Evolutionary conservation across 495 filamentous ascomycete genomes (phyloP), one percentile per base, ranked within the genome.

Genomic region (Hypomontagnella submonticulosa): DNA sequence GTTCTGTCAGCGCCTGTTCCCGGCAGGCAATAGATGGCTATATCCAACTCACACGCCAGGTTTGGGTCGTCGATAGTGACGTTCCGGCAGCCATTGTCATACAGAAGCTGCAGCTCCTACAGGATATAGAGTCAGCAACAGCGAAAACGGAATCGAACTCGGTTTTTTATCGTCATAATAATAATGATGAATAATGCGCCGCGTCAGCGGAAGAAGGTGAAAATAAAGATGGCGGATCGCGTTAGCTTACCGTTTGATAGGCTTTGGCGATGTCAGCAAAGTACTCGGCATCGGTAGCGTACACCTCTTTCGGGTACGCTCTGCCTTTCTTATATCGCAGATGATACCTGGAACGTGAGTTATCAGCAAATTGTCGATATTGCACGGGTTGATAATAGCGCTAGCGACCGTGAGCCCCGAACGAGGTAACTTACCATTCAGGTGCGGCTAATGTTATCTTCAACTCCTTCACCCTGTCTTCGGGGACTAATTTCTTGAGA

Each of bases 51-150:
- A 89, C 87, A 89, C 30, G 85, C 87, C 55, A 89, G 76, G 67
- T 89, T 87, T 30, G 86, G 88, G 71, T 89, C 87, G 60, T 89
- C 87, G 41, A 84, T 85, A 63, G 88, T 88, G 18, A 88, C 80
- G 59, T 89, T 89, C n/a, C 86, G 78, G 59, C 80, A 81, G n/a
- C 87, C 86, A 43, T 84, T 83, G 36, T 88, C 81, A 57, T 89
- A 89, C 13, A 90, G 79, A 52, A 87, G 83, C 68, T 83, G 80
- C 30, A 89, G 76, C 67, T 89, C 87, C 66, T 69, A 37, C n/a
- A 30, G 20, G n/a, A 12, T 41, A 16, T 12, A 23, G 15, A 3
- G 42, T 73, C 77, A 63, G 44, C 30, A 30, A 46, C 6, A 2
- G 12, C 10, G 20, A 46, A 12, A 15, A 11, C 2, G 20, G 15